Conservation (phyloP, 2,329 filamentous ascomycete genomes). For the Penicillium paneum region DNA sequence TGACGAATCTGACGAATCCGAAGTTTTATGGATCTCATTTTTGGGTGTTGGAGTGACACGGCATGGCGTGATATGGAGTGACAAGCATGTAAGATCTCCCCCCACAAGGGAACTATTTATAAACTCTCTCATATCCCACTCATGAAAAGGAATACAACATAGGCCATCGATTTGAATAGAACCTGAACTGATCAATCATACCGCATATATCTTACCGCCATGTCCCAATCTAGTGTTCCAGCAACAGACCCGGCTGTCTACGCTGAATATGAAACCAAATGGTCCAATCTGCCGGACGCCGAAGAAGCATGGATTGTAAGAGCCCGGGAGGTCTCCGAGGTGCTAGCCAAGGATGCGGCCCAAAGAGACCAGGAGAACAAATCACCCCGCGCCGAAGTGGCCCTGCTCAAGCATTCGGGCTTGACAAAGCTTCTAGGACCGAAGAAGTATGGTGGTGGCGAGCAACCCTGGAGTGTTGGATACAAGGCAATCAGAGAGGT, state of each 20-base stretch:
- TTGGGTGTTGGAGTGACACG: not conserved
- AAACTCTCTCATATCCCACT: not conserved
- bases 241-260: slow-evolving; percentile 44
- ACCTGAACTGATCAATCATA: not conserved
- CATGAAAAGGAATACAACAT: not conserved
- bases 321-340: slow-evolving; percentile 49
- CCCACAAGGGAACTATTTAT: not conserved
- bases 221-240: slow-evolving; percentile 17
- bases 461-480: slow-evolving; percentile 53
- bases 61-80: slow-evolving; percentile 16
- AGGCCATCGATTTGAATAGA: not conserved
- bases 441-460: slow-evolving; percentile 52
- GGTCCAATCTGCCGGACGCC: slow-evolving; percentile 37
- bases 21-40: not conserved
- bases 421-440: slow-evolving; percentile 52
- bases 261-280: slow-evolving; percentile 40
- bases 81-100: slow-evolving; percentile 11
- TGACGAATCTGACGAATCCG: slow-evolving; percentile 22
- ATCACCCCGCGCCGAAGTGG: slow-evolving; percentile 51
- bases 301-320: slow-evolving; percentile 48
- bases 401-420: slow-evolving; percentile 52
- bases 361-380: slow-evolving; percentile 52
- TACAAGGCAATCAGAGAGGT: slow-evolving; percentile 62
- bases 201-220: not conserved
- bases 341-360: slow-evolving; percentile 50